Evolutionary conservation across 2,329 filamentous ascomycete species (phyloP).

Genomic region (Ophiostoma australiae): DNA sequence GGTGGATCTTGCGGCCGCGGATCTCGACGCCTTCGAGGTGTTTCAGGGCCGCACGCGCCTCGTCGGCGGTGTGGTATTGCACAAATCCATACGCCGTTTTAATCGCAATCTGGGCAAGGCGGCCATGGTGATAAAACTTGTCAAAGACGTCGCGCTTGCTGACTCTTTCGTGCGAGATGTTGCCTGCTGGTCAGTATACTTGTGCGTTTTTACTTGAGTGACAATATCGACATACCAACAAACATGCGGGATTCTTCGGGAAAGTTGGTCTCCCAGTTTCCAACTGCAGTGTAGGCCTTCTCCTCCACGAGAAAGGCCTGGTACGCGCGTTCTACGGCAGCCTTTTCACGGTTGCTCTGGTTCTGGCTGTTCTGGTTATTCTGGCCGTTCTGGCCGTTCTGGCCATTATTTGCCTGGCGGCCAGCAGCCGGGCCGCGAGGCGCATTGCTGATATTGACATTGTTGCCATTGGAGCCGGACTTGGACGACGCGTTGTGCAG

Average conservation of each 20-base stretch:
- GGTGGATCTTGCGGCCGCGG: slow-evolving; percentile 85
- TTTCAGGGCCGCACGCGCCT: slow-evolving; percentile 70
- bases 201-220: slow-evolving; percentile 22
- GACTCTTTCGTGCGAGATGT: slow-evolving; percentile 86
- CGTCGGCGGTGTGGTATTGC: slow-evolving; percentile 74
- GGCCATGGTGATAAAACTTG: slow-evolving; percentile 78
- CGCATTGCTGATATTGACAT: neutral
- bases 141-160: slow-evolving; percentile 93
- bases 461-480: neutral
- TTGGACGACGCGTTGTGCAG: neutral
- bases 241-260: slow-evolving; percentile 73
- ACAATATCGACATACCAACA: slow-evolving; percentile 57
- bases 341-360: slow-evolving; percentile 22
- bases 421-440: neutral
- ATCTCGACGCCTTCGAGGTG: slow-evolving; percentile 76
- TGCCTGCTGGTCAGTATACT: slow-evolving; percentile 52
- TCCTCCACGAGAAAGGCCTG: slow-evolving; percentile 70
- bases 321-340: slow-evolving; percentile 52
- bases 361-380: neutral
- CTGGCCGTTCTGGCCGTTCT: no score
- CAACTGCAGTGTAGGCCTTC: slow-evolving; percentile 68
- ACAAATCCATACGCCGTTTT: slow-evolving; percentile 97
- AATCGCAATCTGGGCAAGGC: slow-evolving; percentile 87
- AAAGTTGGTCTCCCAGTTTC: slow-evolving; percentile 70
- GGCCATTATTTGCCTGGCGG: neutral